Evolutionary conservation across 345 rosid species (phyloP).

Genomic region (Pugionium cornutum): DNA sequence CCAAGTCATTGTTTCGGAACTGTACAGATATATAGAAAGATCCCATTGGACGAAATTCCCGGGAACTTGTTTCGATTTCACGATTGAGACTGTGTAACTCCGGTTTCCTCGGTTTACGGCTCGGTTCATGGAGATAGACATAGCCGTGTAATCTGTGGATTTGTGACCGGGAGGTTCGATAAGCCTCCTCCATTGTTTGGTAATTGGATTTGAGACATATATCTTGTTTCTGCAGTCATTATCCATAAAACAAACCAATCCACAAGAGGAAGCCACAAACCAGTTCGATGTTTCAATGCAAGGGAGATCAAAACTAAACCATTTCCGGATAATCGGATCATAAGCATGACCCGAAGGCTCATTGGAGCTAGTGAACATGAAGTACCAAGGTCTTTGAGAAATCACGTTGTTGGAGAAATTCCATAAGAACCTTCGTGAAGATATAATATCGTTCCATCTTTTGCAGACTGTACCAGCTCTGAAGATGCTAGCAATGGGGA

Average conservation of each 20-base stretch:
- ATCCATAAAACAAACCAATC: constrained; percentile 92
- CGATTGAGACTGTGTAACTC: constrained; percentile 63
- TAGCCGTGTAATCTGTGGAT: constrained; percentile 73
- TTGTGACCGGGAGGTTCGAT: constrained; percentile 67
- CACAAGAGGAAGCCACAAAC: constrained; percentile 82
- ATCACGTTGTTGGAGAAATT: constrained; percentile 49
- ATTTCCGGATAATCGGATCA: constrained; percentile 79
- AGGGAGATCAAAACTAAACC: constrained; percentile 84
- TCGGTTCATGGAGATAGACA: constrained; percentile 53
- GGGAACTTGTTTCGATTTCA: constrained; percentile 82
- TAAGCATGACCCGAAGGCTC: constrained; percentile 87
- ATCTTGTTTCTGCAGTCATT: constrained; percentile 72
- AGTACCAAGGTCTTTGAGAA: constrained; percentile 90
- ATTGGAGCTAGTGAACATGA: constrained; percentile 90
- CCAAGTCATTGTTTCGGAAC: constrained; percentile 75
- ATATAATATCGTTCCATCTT: constrained; percentile 88
- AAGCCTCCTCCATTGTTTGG: constrained; percentile 55
- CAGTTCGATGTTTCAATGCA: constrained; percentile 72
- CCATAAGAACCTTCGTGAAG: constrained; percentile 73
- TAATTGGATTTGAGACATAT: constrained; percentile 78
- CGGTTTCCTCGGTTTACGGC: constrained; percentile 12
- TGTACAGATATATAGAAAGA: constrained; percentile 61
- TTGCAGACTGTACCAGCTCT: constrained; percentile 90
- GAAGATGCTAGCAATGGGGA: constrained; percentile 84
- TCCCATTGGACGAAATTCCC: constrained; percentile 81